Evolutionary conservation across 2,329 filamentous ascomycete genomes (phyloP), one percentile per base, ranked within the genome.

Genomic region (Trichoderma asperellum): DNA sequence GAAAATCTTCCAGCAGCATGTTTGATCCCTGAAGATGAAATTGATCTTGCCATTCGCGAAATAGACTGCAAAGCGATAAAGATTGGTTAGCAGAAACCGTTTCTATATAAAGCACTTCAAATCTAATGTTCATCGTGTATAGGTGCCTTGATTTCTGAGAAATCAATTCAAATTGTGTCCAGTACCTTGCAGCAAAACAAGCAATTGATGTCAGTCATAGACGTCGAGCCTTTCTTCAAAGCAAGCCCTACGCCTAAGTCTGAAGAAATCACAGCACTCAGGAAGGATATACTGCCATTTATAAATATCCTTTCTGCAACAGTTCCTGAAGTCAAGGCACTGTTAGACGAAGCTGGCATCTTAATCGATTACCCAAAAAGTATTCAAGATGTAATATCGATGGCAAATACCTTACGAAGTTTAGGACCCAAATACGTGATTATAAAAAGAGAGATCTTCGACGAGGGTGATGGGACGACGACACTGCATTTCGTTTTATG

Each of bases 181-280:
- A 56, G 24, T 29, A 37, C 37, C 66, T 10, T 68, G 34, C 66
- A 68, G 34, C 40, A 63, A 32, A n/a, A 35, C 47, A 27, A 32
- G 18, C 58, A 63, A 16, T 21, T 29, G 24, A 63, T 53, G 34
- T 49, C 59, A 32, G 57, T 68, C 18, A 29, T 68, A 18, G 66
- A 68, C 29, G 49, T 63, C 49, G 66, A 68, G 37, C 66, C 57
- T n/a, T 68, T 68, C 16, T 68, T 68, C 47, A 68, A 68, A 63
- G 62, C 43, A 29, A 57, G 57, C 14, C 66, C 66, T 24, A n/a
- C 66, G 40, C 66, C 66, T 21, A 32, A 61, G 57, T 27, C 29
- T 0, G 47, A 24, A 62, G 58, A 55, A n/a, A 49, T 68, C n/a
- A 34, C 11, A 16, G 66, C 66, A 10, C 58, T 68, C 8, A 56